phyloP scores from a whole-genome alignment of 192 early-diverging fungal species.

The Mortierella alpina region DNA sequence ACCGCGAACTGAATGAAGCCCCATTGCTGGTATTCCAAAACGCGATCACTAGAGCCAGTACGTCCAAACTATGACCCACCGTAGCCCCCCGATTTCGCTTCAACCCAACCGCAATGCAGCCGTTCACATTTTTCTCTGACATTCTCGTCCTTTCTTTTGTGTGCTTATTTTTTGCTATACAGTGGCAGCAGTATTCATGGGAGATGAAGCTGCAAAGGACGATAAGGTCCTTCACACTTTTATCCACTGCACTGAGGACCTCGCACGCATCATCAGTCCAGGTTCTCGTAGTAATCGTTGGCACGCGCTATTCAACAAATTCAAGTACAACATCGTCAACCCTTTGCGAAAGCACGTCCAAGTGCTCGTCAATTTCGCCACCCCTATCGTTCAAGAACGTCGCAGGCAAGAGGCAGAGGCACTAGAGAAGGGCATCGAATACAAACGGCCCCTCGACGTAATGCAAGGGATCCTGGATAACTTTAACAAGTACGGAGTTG shows the following conservation, averaged over 20 bases:
- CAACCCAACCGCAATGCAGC: neutral
- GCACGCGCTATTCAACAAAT: neutral
- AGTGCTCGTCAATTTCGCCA: slow-evolving; percentile 3
- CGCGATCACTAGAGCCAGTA: slow-evolving; percentile 39
- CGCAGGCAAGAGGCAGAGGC: slow-evolving; percentile 8
- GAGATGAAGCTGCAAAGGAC: slow-evolving; percentile 7
- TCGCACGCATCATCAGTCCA: neutral
- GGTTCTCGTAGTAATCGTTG: neutral
- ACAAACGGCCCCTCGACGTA: slow-evolving; percentile 30
- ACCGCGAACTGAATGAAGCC: slow-evolving; percentile 8
- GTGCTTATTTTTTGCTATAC: too few relatives aligned
- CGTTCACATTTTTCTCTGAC: too few relatives aligned
- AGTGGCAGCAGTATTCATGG: slow-evolving; percentile 29
- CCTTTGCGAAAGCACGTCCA: slow-evolving; percentile 13
- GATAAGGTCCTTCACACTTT: slow-evolving; percentile 12
- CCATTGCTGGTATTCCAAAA: slow-evolving; percentile 17
- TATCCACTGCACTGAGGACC: slow-evolving; percentile 6
- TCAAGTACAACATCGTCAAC: neutral
- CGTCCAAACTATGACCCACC: too few relatives aligned
- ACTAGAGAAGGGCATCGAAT: slow-evolving; percentile 1
- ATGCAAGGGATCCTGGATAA: slow-evolving; percentile 39
- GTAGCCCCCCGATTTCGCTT: neutral
- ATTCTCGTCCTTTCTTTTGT: neutral
- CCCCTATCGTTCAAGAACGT: slow-evolving; percentile 16
- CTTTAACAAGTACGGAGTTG: slow-evolving; percentile 21